Conservation (phyloP, 1,139 yeast species). For the Sugiyamaella novakii region DNA sequence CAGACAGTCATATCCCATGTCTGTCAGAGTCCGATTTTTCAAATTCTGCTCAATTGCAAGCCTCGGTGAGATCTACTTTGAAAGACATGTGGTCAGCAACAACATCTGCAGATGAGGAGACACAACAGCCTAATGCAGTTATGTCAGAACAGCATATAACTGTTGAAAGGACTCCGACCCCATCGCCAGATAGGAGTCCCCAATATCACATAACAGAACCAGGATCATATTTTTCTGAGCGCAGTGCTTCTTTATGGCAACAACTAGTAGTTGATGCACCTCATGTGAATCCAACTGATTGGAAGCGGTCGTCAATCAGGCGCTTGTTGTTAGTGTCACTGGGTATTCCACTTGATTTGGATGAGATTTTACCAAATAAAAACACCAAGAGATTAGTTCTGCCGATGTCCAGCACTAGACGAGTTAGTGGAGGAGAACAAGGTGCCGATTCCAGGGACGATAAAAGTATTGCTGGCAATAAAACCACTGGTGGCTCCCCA, state of each 20-base stretch:
- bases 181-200: background rate
- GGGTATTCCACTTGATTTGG: conserved; percentile 63
- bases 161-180: conserved; percentile 6
- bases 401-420: conserved; percentile 25
- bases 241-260: conserved; percentile 42
- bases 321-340: conserved; percentile 57
- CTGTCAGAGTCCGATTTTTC: conserved; percentile 31
- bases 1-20: conserved; percentile 10
- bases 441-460: background rate
- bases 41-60: conserved; percentile 34
- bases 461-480: conserved; percentile 2
- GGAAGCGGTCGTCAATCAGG: conserved; percentile 61
- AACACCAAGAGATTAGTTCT: conserved; percentile 39
- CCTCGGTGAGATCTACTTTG: conserved; percentile 29
- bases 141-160: background rate
- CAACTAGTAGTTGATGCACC: conserved; percentile 38
- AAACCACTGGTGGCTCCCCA: conserved; percentile 11
- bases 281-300: conserved; percentile 44
- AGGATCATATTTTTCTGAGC: conserved; percentile 34
- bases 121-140: conserved; percentile 5
- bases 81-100: conserved; percentile 7
- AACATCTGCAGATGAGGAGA: background rate
- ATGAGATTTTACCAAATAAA: conserved; percentile 48
- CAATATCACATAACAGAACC: conserved; percentile 8
- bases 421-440: background rate